Base-by-base conservation (phyloP, 208 protist species). In the Endotrypanum monterogeii region DNA sequence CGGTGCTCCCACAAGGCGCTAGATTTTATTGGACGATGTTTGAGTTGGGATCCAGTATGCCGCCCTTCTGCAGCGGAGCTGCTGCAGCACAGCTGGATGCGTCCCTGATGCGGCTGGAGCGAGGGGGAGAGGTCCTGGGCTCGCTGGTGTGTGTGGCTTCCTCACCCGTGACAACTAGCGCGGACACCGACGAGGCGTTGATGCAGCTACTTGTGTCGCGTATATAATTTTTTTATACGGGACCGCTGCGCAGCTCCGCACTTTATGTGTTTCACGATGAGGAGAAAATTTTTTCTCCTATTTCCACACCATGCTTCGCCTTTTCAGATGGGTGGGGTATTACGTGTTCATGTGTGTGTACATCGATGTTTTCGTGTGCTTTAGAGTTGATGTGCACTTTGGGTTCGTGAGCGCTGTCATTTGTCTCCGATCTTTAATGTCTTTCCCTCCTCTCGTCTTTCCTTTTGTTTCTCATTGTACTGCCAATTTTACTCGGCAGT, bases 31-130 rank as follows among this genome's bases (percentile, higher is more conserved):
- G 39, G 37, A 9, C 30, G 60, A 35, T 87, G 85, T 67, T 69
- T 93, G 50, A 23, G 50, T 30, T 93, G 85, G 85, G 56, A 85
- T 23, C 71, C 73, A 12, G 8, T 23, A 9, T 51, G 58, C 32
- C 83, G 85, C 12, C 77, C 83, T 4, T 67, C 77, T 18, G 84
- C 83, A 5, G 39, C 68, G 1, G 77, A 69, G 67, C 75, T 93
- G 37, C 74, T 89, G 48, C 32, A 75, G 35, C 60, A 70, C 32
- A 67, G 61, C 6, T 88, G 80, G 79, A 39, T 87, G 50, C 14
- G 39, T 28, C 39, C 20, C 18, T 32, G 4, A 25, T 41, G 28
- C 48, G 35, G 65, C 0, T 56, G 16, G 48, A n/a, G 20, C n/a
- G 12, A 14, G 54, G 16, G 54, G 16, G 54, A 25, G 52, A 6